Conservation (phyloP, 2,329 filamentous ascomycete species). For the Coniochaeta prunicola region DNA sequence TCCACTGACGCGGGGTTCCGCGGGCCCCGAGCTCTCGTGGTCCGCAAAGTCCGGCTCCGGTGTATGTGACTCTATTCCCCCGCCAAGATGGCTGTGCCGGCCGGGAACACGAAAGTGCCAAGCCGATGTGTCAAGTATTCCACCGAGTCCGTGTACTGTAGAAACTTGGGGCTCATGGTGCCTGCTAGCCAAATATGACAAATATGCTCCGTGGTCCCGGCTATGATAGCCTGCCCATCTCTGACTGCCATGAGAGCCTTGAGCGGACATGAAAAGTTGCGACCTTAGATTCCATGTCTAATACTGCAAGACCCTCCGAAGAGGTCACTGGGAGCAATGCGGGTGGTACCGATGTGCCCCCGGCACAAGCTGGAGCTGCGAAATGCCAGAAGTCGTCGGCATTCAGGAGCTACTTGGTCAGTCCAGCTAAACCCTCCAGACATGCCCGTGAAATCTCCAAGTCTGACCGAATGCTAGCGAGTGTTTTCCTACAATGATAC, state of each 20-base stretch:
- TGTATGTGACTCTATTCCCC: not conserved
- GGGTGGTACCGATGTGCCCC: not conserved
- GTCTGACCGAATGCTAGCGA: constrained; percentile 5
- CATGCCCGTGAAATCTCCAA: not conserved
- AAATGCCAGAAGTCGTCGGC: not conserved
- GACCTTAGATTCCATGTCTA: not conserved
- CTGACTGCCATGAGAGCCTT: not conserved
- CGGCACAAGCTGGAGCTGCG: not conserved
- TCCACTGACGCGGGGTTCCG: not conserved
- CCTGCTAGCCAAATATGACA: not conserved
- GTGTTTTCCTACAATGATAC: constrained; percentile 27
- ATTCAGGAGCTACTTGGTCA: constrained; percentile 4
- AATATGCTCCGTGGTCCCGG: not conserved
- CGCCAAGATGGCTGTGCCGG: not conserved
- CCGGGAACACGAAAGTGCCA: not conserved
- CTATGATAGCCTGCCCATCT: not conserved
- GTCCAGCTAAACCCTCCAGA: not conserved
- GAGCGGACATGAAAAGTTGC: not conserved
- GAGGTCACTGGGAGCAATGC: not conserved
- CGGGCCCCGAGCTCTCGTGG: not conserved
- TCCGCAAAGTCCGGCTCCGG: not conserved
- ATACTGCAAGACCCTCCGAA: not conserved
- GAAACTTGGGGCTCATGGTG: not conserved
- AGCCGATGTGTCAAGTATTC: not conserved
- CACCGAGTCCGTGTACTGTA: not conserved